Percentiles rank a stretch among this genome's conserved stretches.
phyloP scores from a whole-genome alignment of 768 basidiomycete genomes.

The Tricholoma flavovirens region DNA sequence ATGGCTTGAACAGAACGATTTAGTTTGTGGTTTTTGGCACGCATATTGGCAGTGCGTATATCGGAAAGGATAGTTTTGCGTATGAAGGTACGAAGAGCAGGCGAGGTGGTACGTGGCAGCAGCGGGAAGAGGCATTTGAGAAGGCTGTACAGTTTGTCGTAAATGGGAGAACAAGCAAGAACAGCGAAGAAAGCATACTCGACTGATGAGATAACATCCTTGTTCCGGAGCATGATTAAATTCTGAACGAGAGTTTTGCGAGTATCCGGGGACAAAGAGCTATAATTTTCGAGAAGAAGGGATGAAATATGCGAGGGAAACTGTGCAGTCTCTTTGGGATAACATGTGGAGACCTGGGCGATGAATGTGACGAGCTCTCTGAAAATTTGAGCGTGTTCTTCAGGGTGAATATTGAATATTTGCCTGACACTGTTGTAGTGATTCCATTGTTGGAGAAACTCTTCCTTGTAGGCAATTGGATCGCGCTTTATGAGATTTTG shows the following conservation, averaged over 20 bases:
- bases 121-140: conserved; percentile 91
- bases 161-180: background rate
- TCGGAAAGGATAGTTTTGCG: conserved; percentile 92
- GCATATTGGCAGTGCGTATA: conserved; percentile 84
- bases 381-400: conserved; percentile 82
- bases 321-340: conserved; percentile 83
- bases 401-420: conserved; percentile 77
- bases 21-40: conserved; percentile 89
- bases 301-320: conserved; percentile 78
- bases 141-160: conserved; percentile 44
- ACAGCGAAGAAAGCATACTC: conserved; percentile 51
- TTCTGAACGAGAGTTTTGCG: conserved; percentile 85
- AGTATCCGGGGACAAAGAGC: conserved; percentile 69
- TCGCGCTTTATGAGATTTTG: conserved; percentile 98
- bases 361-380: conserved; percentile 88
- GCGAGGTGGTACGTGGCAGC: conserved; percentile 88
- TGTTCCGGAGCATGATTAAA: conserved; percentile 89
- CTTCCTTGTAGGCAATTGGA: conserved; percentile 84
- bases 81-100: conserved; percentile 77
- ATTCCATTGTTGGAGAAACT: conserved; percentile 95
- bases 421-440: conserved; percentile 86
- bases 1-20: conserved; percentile 95
- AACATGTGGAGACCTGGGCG: conserved; percentile 80
- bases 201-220: conserved; percentile 86
- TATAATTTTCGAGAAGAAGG: conserved; percentile 76